Evolutionary conservation across 306 rosid species (phyloP), one percentile per base, ranked within the genome.

Genomic region (Trichosanthes cucumerina): DNA sequence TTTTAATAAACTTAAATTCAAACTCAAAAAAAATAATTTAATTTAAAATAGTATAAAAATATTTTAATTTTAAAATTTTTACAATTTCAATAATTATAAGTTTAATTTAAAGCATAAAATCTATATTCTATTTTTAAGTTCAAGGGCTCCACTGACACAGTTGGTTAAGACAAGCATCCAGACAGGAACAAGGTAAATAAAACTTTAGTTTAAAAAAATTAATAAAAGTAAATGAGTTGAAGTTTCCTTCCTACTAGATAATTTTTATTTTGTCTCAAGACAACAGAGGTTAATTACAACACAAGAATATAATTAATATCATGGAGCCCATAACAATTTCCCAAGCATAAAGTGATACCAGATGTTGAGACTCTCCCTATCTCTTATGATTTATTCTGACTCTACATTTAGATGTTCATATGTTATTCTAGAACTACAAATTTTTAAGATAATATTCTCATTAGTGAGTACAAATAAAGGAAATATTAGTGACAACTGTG

Each of bases 81-180:
- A n/a, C n/a, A n/a, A n/a, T n/a, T n/a, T n/a, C n/a, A n/a, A n/a
- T n/a, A n/a, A n/a, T n/a, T n/a, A n/a, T n/a, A n/a, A n/a, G n/a
- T n/a, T n/a, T n/a, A n/a, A n/a, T n/a, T n/a, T n/a, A n/a, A n/a
- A n/a, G n/a, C n/a, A n/a, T n/a, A n/a, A n/a, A n/a, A n/a, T n/a
- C n/a, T n/a, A n/a, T n/a, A n/a, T n/a, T n/a, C n/a, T n/a, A n/a
- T n/a, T n/a, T n/a, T n/a, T n/a, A n/a, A n/a, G n/a, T n/a, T 91
- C 91, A 66, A 96, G 91, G 78, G 89, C 98, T 82, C 97, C 97
- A 86, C 99, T 96, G 53, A 90, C 97, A 98, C 98, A 92, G 74
- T 97, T 96, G 86, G 80, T n/a, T 34, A 59, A 65, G 56, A 78
- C 76, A 77, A 9, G 54, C 43, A 74, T 65, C 77, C 79, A 38